phyloP scores from a whole-genome alignment of 495 filamentous ascomycete species.

The Filosporella fistucella region DNA sequence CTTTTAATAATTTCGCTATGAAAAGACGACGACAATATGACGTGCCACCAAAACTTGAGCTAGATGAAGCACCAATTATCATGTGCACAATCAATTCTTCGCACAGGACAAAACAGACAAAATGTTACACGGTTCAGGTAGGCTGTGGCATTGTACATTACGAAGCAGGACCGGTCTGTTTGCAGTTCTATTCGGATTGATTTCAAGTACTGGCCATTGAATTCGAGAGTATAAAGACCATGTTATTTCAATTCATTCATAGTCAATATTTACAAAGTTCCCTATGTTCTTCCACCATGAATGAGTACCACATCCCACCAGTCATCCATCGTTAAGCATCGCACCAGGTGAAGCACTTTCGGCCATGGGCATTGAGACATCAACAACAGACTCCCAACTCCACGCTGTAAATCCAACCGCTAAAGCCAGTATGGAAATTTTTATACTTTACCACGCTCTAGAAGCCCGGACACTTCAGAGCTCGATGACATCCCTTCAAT shows the following conservation, averaged over 20 bases:
- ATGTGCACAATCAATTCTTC: neutral
- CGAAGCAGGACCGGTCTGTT: too few species aligned
- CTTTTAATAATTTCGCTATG: too few species aligned
- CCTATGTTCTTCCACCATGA: too few species aligned
- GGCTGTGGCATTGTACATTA: too few species aligned
- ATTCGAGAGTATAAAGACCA: too few species aligned
- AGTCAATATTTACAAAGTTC: constrained; percentile 14
- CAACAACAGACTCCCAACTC: constrained; percentile 20
- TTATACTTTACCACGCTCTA: constrained; percentile 23
- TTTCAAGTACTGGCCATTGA: too few species aligned
- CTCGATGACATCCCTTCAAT: constrained; percentile 12
- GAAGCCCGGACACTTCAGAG: constrained; percentile 21
- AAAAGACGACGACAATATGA: too few species aligned
- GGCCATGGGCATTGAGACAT: constrained; percentile 26
- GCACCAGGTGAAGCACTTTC: constrained; percentile 31
- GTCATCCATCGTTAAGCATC: constrained; percentile 25
- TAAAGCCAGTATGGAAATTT: constrained; percentile 23
- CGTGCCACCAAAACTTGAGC: too few species aligned
- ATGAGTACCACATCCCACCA: too few species aligned
- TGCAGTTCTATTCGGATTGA: too few species aligned
- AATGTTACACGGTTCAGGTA: constrained; percentile 16
- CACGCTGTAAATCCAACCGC: constrained; percentile 23
- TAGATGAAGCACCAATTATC: too few species aligned
- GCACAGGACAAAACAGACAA: neutral
- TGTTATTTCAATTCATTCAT: too few species aligned